These are phyloP conservation scores for Boletus insuetus DNA, from an alignment of 768 basidiomycete genomes.

Conservation along the genomic window DNA sequence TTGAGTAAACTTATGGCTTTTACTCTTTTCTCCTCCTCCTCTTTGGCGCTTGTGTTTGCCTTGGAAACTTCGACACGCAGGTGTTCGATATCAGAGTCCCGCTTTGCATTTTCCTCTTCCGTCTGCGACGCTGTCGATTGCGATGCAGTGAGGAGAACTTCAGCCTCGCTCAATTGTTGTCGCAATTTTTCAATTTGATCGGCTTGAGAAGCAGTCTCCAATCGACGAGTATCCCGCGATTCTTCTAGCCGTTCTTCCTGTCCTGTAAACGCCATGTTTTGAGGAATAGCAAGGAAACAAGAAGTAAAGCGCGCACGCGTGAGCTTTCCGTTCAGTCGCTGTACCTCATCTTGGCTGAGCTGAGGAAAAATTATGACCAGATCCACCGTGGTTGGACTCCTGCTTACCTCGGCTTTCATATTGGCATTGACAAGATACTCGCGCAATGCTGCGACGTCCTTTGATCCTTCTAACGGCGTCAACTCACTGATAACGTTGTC, in stretches of 20 bases:
- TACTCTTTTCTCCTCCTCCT: constrained; percentile 95
- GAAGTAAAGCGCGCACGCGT: constrained; percentile 50
- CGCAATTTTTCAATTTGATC: constrained; percentile 70
- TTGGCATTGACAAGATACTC: constrained; percentile 69
- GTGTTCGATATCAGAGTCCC: constrained; percentile 52
- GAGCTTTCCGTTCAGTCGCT: constrained; percentile 67
- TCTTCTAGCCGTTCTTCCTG: constrained; percentile 86
- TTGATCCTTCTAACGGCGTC: constrained; percentile 65
- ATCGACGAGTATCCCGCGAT: constrained; percentile 75
- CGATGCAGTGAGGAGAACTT: constrained; percentile 62
- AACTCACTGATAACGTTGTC: constrained; percentile 67
- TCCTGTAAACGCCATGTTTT: constrained; percentile 41
- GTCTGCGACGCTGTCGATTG: constrained; percentile 46
- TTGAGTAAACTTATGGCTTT: constrained; percentile 93
- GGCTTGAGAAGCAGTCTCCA: constrained; percentile 77
- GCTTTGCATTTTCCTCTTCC: constrained; percentile 49
- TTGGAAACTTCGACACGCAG: constrained; percentile 65
- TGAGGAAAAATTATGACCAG: constrained; percentile 24
- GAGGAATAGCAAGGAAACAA: neutral
- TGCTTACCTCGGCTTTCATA: constrained; percentile 68
- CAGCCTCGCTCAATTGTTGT: constrained; percentile 65
- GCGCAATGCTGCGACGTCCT: constrained; percentile 64
- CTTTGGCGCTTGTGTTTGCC: constrained; percentile 64
- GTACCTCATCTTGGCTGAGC: constrained; percentile 77
- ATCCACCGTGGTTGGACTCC: neutral